Base-by-base conservation (phyloP, 2,329 filamentous ascomycete genomes). In the Trichoderma sp. region DNA sequence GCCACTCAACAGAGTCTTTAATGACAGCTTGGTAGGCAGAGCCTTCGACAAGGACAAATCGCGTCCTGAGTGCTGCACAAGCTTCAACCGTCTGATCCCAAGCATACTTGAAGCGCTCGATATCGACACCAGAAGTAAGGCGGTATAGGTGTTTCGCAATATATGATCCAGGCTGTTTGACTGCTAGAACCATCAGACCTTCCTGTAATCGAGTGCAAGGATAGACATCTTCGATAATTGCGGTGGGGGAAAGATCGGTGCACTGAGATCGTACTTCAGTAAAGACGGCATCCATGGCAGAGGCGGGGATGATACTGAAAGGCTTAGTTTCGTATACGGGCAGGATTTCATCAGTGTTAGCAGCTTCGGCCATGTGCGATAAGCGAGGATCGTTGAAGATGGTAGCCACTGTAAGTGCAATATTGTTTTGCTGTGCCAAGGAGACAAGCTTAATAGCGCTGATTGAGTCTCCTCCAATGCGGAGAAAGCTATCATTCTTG, bases 391-490 rank as follows among this genome's bases (percentile, higher is more conserved):
- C 36, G 15, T 71, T 65, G 6, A 73, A 71, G 39, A 73, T 71
- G 15, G 57, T 43, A 36, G 71, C 60, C 12, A 73, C 68, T 2
- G 71, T 65, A 18, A 73, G 61, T 12, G 47, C 24, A 60, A 73
- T 64, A 21, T 56, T 43, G 28, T 65, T 51, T 11, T 53, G 58
- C 57, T 70, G 71, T n/a, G 71, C 71, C 3, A 65, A 18, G 21
- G 47, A 67, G 11, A 67, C 67, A 3, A 73, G 61, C 34, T 65
- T 53, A 6, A 73, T 73, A 8, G 71, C 71, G 9, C 36, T 60
- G 12, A 85, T 78, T 0, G 84, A 85, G 76, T 85, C 83, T 6
- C 84, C 83, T 1, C 83, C 83, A 1, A 84, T 77, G 0, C 76
- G 77, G 73, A 84, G 81, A 76, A 84, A 84, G 76, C 79, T 80